A percentile compares a stretch with the other conserved stretches of the same genome.
Conservation (phyloP, 2,329 filamentous ascomycete genomes). For the Phialocephala subalpina region DNA sequence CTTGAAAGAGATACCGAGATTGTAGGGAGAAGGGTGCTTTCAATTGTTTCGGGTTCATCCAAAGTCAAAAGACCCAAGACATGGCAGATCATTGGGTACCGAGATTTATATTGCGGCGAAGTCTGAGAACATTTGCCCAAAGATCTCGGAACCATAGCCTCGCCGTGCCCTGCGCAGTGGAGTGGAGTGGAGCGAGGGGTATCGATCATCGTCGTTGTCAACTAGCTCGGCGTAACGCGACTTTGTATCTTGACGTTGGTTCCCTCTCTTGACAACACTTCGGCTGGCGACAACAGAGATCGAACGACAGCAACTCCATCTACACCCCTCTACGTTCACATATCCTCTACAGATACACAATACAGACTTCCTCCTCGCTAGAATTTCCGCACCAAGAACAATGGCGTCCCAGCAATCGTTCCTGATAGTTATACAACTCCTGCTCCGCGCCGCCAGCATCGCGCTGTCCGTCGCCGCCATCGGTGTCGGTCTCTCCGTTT, state of each 20-base stretch:
- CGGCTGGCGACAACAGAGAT: not conserved
- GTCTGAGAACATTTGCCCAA: not conserved
- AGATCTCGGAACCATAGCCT: not conserved
- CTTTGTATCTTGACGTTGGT: not conserved
- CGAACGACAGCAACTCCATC: not conserved
- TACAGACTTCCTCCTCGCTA: not conserved
- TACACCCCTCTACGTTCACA: not conserved
- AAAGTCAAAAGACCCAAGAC: not conserved
- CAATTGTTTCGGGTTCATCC: not conserved
- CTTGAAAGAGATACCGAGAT: not conserved
- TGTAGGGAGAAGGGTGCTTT: not conserved
- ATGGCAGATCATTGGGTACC: not conserved
- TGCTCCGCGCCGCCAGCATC: not conserved
- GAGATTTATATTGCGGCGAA: constrained; percentile 1
- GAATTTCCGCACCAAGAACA: not conserved
- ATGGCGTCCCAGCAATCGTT: not conserved
- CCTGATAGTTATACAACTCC: not conserved
- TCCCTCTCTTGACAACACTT: not conserved
- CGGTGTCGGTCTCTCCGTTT: not conserved
- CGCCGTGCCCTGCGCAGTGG: not conserved
- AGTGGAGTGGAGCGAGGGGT: not conserved
- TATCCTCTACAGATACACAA: not conserved
- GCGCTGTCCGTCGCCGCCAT: not conserved
- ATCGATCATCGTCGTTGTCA: not conserved
- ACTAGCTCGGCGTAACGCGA: not conserved